phyloP scores from a whole-genome alignment of 2,329 filamentous ascomycete genomes.

The Ceratocystis destructans region DNA sequence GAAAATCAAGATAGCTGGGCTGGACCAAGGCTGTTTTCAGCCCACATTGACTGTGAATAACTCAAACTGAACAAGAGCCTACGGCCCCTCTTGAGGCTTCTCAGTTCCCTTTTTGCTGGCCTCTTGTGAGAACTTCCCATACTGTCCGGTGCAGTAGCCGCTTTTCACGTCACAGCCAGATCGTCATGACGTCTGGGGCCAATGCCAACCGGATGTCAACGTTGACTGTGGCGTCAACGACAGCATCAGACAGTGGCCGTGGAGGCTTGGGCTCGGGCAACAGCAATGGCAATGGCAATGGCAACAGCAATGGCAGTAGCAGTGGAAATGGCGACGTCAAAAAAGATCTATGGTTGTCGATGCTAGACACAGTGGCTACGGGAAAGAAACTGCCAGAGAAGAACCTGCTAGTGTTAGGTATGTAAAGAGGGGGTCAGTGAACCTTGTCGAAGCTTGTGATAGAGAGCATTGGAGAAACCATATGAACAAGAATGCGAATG shows the following conservation, averaged over 20 bases:
- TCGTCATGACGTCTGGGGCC: conserved; percentile 32
- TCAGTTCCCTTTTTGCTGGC: not conserved
- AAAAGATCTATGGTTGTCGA: conserved; percentile 86
- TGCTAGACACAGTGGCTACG: conserved; percentile 81
- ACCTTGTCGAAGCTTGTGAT: not conserved
- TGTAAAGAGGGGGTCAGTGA: conserved; percentile 21
- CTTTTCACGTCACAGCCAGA: not conserved
- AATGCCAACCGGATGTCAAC: conserved; percentile 44
- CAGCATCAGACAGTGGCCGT: conserved; percentile 14
- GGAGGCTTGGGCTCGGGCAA: conserved; percentile 45
- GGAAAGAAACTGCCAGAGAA: conserved; percentile 84
- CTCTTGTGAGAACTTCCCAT: not conserved
- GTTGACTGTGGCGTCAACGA: conserved; percentile 40
- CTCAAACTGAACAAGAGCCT: not conserved
- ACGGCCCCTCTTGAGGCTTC: not conserved
- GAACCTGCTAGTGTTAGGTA: conserved; percentile 75
- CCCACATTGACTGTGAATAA: not conserved
- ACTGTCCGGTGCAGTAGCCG: not conserved
- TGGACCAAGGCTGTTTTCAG: not conserved
- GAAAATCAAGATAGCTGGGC: not conserved
- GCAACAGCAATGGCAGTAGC: conserved; percentile 35
- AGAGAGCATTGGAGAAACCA: conserved; percentile 5
- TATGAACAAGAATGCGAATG: not conserved
- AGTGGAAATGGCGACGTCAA: conserved; percentile 53
- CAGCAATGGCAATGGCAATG: conserved; percentile 48